These are phyloP conservation scores for Mucor racemosus DNA, from an alignment of 371 early-diverging fungal species.

Conservation along the genomic window DNA sequence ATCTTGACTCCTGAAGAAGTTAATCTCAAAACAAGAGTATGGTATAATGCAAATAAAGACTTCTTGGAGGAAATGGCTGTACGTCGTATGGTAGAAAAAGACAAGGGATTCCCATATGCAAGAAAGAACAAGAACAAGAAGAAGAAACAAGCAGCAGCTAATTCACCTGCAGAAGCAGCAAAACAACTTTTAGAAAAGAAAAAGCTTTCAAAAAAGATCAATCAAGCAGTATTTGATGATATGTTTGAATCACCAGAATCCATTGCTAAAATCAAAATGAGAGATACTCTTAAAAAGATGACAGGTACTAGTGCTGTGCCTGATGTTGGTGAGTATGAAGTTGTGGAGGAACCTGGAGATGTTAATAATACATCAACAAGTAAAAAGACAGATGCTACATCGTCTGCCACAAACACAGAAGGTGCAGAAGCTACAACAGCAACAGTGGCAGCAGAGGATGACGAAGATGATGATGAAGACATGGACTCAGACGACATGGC, in stretches of 20 bases:
- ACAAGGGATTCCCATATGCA: constrained; percentile 46
- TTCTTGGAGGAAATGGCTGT: constrained; percentile 80
- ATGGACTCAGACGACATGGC: constrained; percentile 51
- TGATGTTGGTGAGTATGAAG: constrained; percentile 43
- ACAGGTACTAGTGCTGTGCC: constrained; percentile 9
- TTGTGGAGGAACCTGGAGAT: constrained; percentile 57
- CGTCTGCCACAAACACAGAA: not conserved
- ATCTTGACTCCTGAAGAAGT: constrained; percentile 80
- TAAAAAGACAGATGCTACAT: constrained; percentile 18
- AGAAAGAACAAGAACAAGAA: constrained; percentile 37
- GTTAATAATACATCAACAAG: constrained; percentile 12
- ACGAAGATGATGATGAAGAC: constrained; percentile 55
- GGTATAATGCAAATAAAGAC: constrained; percentile 88
- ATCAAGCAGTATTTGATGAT: constrained; percentile 80
- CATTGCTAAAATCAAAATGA: constrained; percentile 48
- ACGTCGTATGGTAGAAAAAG: constrained; percentile 52
- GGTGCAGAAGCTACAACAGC: not conserved
- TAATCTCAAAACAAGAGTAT: constrained; percentile 75
- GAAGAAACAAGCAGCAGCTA: constrained; percentile 33
- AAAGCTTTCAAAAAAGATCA: constrained; percentile 89
- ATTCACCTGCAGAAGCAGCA: constrained; percentile 77
- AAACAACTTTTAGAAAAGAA: constrained; percentile 70
- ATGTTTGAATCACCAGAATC: constrained; percentile 69
- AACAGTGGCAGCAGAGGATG: constrained; percentile 29
- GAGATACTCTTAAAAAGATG: constrained; percentile 31